Conservation (phyloP, 2,329 filamentous ascomycete genomes). For the Botrytis elliptica region DNA sequence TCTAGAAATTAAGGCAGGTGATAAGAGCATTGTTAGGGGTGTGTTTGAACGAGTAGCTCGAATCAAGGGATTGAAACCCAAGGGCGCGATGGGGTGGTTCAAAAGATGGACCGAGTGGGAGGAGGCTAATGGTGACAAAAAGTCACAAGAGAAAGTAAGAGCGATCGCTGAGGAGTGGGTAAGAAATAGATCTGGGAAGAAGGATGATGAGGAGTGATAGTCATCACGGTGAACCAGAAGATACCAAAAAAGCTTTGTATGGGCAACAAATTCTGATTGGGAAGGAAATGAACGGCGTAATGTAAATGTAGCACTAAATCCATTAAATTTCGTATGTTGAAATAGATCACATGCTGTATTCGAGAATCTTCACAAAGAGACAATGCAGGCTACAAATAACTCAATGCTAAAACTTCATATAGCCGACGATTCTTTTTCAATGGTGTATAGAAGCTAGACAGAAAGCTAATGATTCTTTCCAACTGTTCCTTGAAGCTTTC, state of each 20-base stretch:
- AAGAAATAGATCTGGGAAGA: slow-evolving; percentile 46
- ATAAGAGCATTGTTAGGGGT: slow-evolving; percentile 62
- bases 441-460: not conserved
- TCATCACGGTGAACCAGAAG: not conserved
- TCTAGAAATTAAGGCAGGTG: slow-evolving; percentile 68
- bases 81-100: slow-evolving; percentile 84
- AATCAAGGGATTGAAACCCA: slow-evolving; percentile 71
- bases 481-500: not conserved
- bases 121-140: slow-evolving; percentile 66
- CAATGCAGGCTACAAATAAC: not conserved
- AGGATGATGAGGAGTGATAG: slow-evolving; percentile 18
- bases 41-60: slow-evolving; percentile 79
- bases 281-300: slow-evolving; percentile 2
- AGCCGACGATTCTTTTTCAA: not conserved
- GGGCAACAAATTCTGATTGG: not conserved
- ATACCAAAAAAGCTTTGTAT: slow-evolving; percentile 16
- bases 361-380: not conserved
- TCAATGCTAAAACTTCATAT: not conserved
- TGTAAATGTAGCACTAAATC: slow-evolving; percentile 6
- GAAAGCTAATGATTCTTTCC: not conserved
- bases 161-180: slow-evolving; percentile 71
- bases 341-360: not conserved
- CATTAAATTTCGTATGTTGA: slow-evolving; percentile 1
- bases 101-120: slow-evolving; percentile 91
- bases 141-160: slow-evolving; percentile 68